Evolutionary conservation across 306 rosid genomes (phyloP).

Genomic region (Malus orientalis): DNA sequence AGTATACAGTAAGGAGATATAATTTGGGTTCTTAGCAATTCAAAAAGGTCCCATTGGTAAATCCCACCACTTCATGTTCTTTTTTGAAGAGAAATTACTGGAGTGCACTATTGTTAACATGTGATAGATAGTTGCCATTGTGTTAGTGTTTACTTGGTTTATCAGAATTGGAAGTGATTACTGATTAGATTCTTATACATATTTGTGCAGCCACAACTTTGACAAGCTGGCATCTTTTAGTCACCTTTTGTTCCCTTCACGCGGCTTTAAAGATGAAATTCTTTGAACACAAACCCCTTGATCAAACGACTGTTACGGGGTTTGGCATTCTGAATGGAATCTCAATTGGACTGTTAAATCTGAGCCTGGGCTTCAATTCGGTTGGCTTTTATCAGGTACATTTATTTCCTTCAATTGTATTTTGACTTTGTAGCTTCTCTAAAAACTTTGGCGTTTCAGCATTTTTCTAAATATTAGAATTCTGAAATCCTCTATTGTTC

Average conservation of each 20-base stretch:
- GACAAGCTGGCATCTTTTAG: slow-evolving; percentile 99
- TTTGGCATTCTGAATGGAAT: slow-evolving; percentile 95
- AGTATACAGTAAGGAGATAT: background rate
- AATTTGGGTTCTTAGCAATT: background rate
- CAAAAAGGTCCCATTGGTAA: background rate
- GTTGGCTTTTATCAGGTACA: slow-evolving; percentile 96
- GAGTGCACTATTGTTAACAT: background rate
- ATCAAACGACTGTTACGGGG: slow-evolving; percentile 70
- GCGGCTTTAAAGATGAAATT: slow-evolving; percentile 74
- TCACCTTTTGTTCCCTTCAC: slow-evolving; percentile 94
- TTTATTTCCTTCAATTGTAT: slow-evolving; percentile 7
- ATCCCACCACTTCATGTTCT: background rate
- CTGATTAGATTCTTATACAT: background rate
- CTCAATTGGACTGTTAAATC: slow-evolving; percentile 93
- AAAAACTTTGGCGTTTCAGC: background rate
- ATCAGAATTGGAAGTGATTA: background rate
- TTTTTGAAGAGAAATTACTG: background rate
- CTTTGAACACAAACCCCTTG: slow-evolving; percentile 91
- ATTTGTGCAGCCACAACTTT: slow-evolving; percentile 79
- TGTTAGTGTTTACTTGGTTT: background rate
- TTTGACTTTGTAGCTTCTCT: slow-evolving; percentile 4
- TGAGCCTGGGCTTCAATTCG: slow-evolving; percentile 95
- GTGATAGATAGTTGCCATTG: background rate
- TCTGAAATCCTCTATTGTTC: slow-evolving; percentile 22
- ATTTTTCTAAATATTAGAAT: background rate